Evolutionary conservation across 106 monocot genomes (phyloP).

Genomic region (Posidonia australis): DNA sequence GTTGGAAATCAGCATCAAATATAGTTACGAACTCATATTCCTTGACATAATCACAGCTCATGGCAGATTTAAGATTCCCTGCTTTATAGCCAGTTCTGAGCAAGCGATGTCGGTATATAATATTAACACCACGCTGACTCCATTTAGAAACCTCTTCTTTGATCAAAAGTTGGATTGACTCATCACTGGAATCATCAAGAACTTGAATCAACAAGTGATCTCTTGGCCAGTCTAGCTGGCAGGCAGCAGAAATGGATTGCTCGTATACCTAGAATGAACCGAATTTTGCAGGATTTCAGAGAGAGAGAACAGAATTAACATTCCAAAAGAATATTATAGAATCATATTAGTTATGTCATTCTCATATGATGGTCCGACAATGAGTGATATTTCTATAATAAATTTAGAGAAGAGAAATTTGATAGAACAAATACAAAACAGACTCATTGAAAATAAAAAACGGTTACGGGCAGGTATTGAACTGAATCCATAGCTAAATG

Average conservation of each 20-base stretch:
- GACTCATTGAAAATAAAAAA: not conserved
- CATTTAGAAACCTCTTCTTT: slow-evolving; percentile 51
- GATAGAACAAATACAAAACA: too few relatives aligned
- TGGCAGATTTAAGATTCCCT: slow-evolving; percentile 71
- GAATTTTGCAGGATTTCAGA: not conserved
- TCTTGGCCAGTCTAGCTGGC: slow-evolving; percentile 64
- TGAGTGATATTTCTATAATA: not conserved
- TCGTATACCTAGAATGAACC: slow-evolving; percentile 43
- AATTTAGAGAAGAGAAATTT: not conserved
- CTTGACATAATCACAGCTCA: slow-evolving; percentile 61
- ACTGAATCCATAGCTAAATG: not conserved
- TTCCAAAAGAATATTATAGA: not conserved
- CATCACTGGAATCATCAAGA: slow-evolving; percentile 63
- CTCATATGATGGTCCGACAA: not conserved
- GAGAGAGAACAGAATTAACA: not conserved
- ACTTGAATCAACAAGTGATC: slow-evolving; percentile 56
- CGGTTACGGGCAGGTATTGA: not conserved
- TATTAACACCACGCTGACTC: slow-evolving; percentile 49
- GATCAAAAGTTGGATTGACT: slow-evolving; percentile 32
- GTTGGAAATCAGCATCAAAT: slow-evolving; percentile 65
- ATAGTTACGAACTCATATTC: slow-evolving; percentile 65
- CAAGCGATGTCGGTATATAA: slow-evolving; percentile 53
- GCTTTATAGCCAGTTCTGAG: slow-evolving; percentile 69
- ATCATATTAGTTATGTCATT: not conserved
- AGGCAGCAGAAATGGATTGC: slow-evolving; percentile 60